A percentile compares a stretch with the other conserved stretches of the same genome.
Evolutionary conservation across 768 basidiomycete genomes (phyloP).

Genomic region (Suillus spraguei): DNA sequence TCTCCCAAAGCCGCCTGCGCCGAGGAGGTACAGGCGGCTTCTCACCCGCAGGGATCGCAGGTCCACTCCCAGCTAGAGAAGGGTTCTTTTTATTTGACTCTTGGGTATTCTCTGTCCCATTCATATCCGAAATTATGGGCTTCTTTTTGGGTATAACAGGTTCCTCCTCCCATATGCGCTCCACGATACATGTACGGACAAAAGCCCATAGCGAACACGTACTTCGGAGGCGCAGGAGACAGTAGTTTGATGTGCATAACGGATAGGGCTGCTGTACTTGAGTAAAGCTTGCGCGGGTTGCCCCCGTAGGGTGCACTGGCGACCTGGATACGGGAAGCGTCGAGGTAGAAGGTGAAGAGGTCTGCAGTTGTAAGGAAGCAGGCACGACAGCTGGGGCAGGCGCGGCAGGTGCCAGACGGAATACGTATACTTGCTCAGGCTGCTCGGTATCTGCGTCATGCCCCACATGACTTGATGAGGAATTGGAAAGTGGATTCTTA

Average conservation of each 20-base stretch:
- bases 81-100: background rate
- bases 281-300: conserved; percentile 39
- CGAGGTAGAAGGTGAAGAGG: conserved; percentile 36
- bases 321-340: conserved; percentile 27
- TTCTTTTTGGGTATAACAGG: conserved; percentile 36
- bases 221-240: conserved; percentile 74
- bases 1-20: conserved; percentile 65
- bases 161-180: conserved; percentile 90
- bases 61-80: background rate
- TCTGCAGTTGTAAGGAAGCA: conserved; percentile 23
- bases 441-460: conserved; percentile 22
- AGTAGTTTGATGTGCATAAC: conserved; percentile 85
- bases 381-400: conserved; percentile 26
- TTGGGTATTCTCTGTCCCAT: conserved; percentile 8
- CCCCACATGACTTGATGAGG: conserved; percentile 26
- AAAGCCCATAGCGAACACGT: conserved; percentile 94
- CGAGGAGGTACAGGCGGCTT: conserved; percentile 69
- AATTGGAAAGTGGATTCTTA: conserved; percentile 50
- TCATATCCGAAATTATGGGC: conserved; percentile 19
- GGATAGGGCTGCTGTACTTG: conserved; percentile 51
- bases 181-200: conserved; percentile 78
- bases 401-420: conserved; percentile 52
- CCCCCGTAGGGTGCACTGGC: conserved; percentile 38
- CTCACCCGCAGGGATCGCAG: conserved; percentile 20
- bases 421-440: conserved; percentile 62